Evolutionary conservation across 139 green algal species (phyloP).

Genomic region (Micromonas pusilla): DNA sequence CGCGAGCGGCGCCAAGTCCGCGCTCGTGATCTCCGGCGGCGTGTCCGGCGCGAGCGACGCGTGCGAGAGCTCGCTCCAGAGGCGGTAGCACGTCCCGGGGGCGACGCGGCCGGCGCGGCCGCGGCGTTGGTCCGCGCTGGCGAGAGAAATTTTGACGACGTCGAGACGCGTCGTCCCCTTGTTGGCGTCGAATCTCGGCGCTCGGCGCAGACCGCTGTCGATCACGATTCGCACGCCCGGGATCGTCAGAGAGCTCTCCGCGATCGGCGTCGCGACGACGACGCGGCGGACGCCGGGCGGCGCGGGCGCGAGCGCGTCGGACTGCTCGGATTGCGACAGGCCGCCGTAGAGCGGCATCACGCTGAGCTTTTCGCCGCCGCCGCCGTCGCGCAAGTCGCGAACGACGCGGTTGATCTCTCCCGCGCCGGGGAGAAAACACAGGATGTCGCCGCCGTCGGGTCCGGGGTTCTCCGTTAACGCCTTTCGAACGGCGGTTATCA

Average conservation of each 20-base stretch:
- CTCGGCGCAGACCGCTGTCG: conserved; percentile 42
- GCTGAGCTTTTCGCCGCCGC: conserved; percentile 10
- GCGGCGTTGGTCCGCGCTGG: conserved; percentile 19
- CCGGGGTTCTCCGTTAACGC: neutral
- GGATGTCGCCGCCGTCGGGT: conserved; percentile 33
- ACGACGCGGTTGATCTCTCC: conserved; percentile 44
- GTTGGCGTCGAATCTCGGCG: conserved; percentile 5
- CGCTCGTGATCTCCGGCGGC: conserved; percentile 43
- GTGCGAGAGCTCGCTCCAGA: conserved; percentile 66
- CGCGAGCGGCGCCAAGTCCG: conserved; percentile 49
- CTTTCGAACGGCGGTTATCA: conserved; percentile 12
- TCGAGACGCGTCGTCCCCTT: conserved; percentile 16
- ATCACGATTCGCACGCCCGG: conserved; percentile 58
- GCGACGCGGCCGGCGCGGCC: conserved; percentile 66
- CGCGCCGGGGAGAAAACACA: conserved; percentile 54
- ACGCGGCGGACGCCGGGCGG: conserved; percentile 25
- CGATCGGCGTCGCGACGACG: conserved; percentile 59
- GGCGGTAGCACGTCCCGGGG: conserved; percentile 71
- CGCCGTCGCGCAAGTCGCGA: neutral
- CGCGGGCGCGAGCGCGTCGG: conserved; percentile 40
- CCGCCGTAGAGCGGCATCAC: conserved; percentile 53
- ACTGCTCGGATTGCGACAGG: conserved; percentile 47
- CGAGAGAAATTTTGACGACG: neutral
- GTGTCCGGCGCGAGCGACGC: neutral
- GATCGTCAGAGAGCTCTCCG: conserved; percentile 53